A percentile compares a stretch with the other conserved stretches of the same genome.
These are phyloP conservation scores for Backusella tarrabulga DNA, from an alignment of 192 early-diverging fungal genomes.

Conservation along the genomic window DNA sequence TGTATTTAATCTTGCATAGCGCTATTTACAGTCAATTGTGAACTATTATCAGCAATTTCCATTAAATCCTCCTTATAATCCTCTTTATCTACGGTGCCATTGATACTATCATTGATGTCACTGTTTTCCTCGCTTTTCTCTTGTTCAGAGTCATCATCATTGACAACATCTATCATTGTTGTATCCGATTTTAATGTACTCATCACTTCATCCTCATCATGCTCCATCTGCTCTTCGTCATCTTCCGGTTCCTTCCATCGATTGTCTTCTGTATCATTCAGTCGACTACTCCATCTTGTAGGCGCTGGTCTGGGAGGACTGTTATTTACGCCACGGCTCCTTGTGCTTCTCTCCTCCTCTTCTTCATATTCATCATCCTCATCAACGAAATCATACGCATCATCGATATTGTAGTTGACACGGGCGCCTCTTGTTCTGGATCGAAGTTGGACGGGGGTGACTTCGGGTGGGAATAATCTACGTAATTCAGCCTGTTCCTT, in stretches of 20 bases:
- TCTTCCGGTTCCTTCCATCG: constrained; percentile 30
- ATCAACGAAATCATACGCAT: constrained; percentile 16
- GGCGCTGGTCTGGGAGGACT: background rate
- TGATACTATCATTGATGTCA: background rate
- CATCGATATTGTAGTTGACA: constrained; percentile 17
- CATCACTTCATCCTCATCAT: background rate
- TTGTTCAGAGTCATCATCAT: background rate
- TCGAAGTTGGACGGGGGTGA: constrained; percentile 9
- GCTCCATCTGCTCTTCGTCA: constrained; percentile 31
- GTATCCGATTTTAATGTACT: background rate
- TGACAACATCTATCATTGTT: background rate
- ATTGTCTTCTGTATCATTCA: constrained; percentile 30
- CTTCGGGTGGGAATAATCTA: background rate
- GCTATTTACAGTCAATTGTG: background rate
- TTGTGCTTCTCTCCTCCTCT: background rate
- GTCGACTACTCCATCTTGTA: constrained; percentile 21
- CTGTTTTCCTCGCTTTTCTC: background rate
- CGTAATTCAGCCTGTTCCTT: background rate
- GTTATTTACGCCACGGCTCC: no score
- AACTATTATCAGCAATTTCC: background rate
- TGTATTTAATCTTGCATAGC: background rate
- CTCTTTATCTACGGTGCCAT: background rate
- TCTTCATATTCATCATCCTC: constrained; percentile 24
- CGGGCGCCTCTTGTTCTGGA: constrained; percentile 7
- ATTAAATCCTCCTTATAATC: background rate